A percentile compares a stretch with the other conserved stretches of the same genome.
Evolutionary conservation across 371 early-diverging fungal genomes (phyloP).

Genomic region (Rhizopus microsporus): DNA sequence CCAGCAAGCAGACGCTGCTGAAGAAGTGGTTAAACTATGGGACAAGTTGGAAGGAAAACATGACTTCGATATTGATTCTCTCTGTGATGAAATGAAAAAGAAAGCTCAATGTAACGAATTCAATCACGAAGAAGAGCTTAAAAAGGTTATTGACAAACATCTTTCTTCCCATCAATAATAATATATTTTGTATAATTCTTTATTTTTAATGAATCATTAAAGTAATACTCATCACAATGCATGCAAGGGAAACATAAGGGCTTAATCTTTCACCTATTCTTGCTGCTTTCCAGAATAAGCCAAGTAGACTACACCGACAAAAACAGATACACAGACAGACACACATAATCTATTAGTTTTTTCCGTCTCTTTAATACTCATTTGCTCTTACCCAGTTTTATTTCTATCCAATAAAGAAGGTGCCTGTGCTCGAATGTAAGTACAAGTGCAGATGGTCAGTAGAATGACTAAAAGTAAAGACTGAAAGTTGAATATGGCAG

Average conservation of each 20-base stretch:
- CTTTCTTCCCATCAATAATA: neutral
- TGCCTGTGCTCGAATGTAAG: conserved; percentile 73
- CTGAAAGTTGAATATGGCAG: conserved; percentile 82
- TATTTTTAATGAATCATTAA: conserved; percentile 35
- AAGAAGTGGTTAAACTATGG: conserved; percentile 57
- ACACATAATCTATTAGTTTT: neutral
- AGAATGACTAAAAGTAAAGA: conserved; percentile 74
- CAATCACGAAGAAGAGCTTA: neutral
- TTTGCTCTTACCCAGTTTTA: conserved; percentile 58
- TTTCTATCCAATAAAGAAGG: conserved; percentile 72
- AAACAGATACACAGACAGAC: neutral
- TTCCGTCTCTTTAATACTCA: too few relatives aligned
- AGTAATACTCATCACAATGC: conserved; percentile 77
- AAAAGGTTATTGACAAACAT: neutral
- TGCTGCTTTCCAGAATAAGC: conserved; percentile 91
- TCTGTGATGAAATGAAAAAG: conserved; percentile 59
- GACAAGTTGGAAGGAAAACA: conserved; percentile 57
- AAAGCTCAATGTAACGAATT: conserved; percentile 47
- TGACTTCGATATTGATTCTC: conserved; percentile 53
- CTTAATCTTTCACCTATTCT: conserved; percentile 88
- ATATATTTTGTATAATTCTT: neutral
- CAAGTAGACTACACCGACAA: conserved; percentile 56
- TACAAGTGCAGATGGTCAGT: conserved; percentile 77
- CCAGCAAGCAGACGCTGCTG: conserved; percentile 11
- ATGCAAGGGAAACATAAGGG: conserved; percentile 86